These are phyloP conservation scores for Nannochloris sp. DNA, from an alignment of 139 green algal species.

Conservation along the genomic window DNA sequence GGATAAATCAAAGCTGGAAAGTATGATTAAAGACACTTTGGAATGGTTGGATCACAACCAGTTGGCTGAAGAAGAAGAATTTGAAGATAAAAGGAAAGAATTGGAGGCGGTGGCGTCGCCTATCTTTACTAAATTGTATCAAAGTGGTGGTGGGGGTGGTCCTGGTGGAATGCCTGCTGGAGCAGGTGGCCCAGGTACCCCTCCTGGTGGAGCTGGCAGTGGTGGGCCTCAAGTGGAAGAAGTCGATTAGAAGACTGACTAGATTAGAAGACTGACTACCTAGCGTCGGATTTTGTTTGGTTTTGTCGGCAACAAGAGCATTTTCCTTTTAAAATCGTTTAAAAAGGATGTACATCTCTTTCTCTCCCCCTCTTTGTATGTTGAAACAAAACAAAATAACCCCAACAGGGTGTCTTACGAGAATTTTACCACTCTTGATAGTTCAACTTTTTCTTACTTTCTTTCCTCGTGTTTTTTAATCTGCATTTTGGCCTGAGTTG, in stretches of 20 bases:
- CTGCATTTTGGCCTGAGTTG: too few species aligned
- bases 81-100: conserved; percentile 96
- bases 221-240: conserved; percentile 54
- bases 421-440: too few species aligned
- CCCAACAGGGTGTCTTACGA: too few species aligned
- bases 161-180: conserved; percentile 35
- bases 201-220: background rate
- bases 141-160: conserved; percentile 37
- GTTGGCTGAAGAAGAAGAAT: conserved; percentile 80
- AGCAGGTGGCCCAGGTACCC: conserved; percentile 13
- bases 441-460: too few species aligned
- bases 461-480: too few species aligned
- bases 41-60: conserved; percentile 95
- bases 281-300: too few species aligned
- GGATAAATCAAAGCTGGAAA: conserved; percentile 88
- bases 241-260: conserved; percentile 40
- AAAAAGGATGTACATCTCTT: too few species aligned
- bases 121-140: conserved; percentile 86
- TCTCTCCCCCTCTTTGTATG: too few species aligned
- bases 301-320: too few species aligned
- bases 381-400: too few species aligned
- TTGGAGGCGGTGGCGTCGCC: conserved; percentile 88
- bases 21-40: conserved; percentile 74
- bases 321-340: too few species aligned
- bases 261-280: background rate